A percentile compares a stretch with the other conserved stretches of the same genome.
Conservation (phyloP, 2,329 filamentous ascomycete genomes). For the Teratosphaeria gauchensis region DNA sequence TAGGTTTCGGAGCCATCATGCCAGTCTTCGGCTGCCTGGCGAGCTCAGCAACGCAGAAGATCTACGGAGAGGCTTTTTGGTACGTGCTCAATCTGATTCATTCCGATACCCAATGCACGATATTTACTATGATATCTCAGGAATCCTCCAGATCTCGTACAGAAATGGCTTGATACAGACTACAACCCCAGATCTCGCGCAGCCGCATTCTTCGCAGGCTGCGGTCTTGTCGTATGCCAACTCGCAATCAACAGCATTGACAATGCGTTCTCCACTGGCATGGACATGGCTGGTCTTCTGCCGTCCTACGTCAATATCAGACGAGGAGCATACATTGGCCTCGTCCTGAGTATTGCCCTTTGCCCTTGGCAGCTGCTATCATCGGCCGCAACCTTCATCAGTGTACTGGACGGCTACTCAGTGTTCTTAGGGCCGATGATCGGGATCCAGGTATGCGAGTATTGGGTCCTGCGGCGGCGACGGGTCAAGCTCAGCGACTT, state of each 20-base stretch:
- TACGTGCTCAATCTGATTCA: slow-evolving; percentile 5
- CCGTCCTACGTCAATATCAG: slow-evolving; percentile 45
- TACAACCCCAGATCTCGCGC: slow-evolving; percentile 28
- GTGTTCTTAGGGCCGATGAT: slow-evolving; percentile 39
- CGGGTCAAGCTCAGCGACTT: slow-evolving; percentile 36
- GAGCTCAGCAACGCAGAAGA: slow-evolving; percentile 44
- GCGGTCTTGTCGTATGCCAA: slow-evolving; percentile 37
- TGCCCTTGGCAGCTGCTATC: slow-evolving; percentile 45
- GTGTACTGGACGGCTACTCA: slow-evolving; percentile 35
- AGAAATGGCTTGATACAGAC: slow-evolving; percentile 28
- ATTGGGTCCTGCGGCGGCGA: slow-evolving; percentile 33
- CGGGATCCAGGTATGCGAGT: slow-evolving; percentile 38
- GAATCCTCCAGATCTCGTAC: slow-evolving; percentile 10
- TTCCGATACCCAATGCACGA: not conserved
- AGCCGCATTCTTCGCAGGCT: slow-evolving; percentile 38
- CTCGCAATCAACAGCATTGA: slow-evolving; percentile 37
- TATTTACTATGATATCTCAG: not conserved
- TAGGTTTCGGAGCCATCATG: slow-evolving; percentile 40
- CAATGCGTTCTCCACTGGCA: slow-evolving; percentile 43
- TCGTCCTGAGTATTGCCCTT: slow-evolving; percentile 35
- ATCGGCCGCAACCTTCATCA: slow-evolving; percentile 38
- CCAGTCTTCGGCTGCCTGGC: slow-evolving; percentile 49
- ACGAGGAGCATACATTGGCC: slow-evolving; percentile 42
- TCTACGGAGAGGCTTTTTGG: slow-evolving; percentile 43
- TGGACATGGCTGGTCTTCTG: slow-evolving; percentile 41